Conservation (phyloP, 768 basidiomycete species). For the Mycena pura region DNA sequence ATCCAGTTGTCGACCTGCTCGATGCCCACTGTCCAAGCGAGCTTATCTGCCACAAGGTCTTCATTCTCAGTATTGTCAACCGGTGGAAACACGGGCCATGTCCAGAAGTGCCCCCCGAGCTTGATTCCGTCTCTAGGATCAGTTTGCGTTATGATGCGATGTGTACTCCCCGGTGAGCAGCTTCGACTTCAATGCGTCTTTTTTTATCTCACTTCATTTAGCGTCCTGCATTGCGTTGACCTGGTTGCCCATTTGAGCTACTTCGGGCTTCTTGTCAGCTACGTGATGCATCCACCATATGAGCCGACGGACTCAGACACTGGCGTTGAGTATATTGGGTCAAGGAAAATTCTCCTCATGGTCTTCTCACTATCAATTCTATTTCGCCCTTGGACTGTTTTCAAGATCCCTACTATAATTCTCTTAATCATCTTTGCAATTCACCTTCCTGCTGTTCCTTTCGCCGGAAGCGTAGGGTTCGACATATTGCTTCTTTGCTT, state of each 20-base stretch:
- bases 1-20: constrained; percentile 52
- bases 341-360: constrained; percentile 46
- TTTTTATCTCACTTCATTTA: constrained; percentile 29
- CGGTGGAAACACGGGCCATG: constrained; percentile 47
- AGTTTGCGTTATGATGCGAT: constrained; percentile 43
- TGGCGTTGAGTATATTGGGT: constrained; percentile 29
- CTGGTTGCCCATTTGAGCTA: constrained; percentile 45
- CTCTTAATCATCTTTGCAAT: constrained; percentile 49
- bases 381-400: constrained; percentile 38
- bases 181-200: neutral
- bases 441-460: constrained; percentile 49
- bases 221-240: constrained; percentile 53
- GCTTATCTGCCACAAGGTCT: constrained; percentile 48
- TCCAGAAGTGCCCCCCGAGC: neutral
- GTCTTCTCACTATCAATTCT: constrained; percentile 47
- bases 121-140: constrained; percentile 5
- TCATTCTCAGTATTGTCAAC: constrained; percentile 44
- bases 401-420: constrained; percentile 43
- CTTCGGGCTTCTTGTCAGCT: constrained; percentile 49
- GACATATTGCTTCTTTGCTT: constrained; percentile 47
- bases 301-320: constrained; percentile 32
- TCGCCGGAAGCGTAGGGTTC: constrained; percentile 49
- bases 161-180: constrained; percentile 53
- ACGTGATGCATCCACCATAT: constrained; percentile 48
- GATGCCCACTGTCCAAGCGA: constrained; percentile 38